These are phyloP conservation scores for Arthrobotrys iridis DNA, from an alignment of 2,329 filamentous ascomycete genomes.

Conservation along the genomic window DNA sequence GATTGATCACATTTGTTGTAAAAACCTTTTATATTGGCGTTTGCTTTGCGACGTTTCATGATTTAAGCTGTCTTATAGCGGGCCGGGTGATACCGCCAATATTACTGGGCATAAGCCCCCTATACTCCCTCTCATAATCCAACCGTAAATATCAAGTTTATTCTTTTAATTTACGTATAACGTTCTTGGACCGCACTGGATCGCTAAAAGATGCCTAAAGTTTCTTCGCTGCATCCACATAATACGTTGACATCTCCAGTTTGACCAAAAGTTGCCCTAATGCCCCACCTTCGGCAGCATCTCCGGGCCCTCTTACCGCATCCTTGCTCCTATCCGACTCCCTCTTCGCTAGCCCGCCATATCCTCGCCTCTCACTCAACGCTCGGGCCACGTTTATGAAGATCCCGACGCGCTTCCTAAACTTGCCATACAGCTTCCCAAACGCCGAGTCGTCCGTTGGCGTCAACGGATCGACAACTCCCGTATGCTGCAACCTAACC, in stretches of 20 bases:
- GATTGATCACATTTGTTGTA: neutral
- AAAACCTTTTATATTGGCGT: neutral
- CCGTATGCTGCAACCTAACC: conserved; percentile 58
- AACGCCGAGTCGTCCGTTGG: conserved; percentile 61
- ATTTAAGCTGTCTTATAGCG: neutral
- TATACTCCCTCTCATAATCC: too few species aligned
- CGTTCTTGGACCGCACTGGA: neutral
- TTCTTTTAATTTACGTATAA: neutral
- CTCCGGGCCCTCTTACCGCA: conserved; percentile 55
- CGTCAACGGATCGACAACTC: conserved; percentile 20
- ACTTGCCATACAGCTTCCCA: conserved; percentile 70
- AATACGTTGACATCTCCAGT: conserved; percentile 70
- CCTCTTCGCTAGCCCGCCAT: conserved; percentile 62
- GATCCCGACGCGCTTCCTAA: conserved; percentile 76
- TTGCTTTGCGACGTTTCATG: neutral
- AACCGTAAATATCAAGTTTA: too few species aligned
- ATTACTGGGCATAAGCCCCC: conserved; percentile 9
- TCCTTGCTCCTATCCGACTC: conserved; percentile 61
- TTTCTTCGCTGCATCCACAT: conserved; percentile 48
- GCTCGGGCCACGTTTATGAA: conserved; percentile 78
- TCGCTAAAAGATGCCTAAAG: conserved; percentile 14
- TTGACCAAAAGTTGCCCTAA: conserved; percentile 75
- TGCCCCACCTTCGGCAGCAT: conserved; percentile 67
- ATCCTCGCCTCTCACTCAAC: conserved; percentile 72
- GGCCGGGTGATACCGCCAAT: conserved; percentile 7